Conservation (phyloP, 805 yeast genomes). For the Candida palmyrensis region DNA sequence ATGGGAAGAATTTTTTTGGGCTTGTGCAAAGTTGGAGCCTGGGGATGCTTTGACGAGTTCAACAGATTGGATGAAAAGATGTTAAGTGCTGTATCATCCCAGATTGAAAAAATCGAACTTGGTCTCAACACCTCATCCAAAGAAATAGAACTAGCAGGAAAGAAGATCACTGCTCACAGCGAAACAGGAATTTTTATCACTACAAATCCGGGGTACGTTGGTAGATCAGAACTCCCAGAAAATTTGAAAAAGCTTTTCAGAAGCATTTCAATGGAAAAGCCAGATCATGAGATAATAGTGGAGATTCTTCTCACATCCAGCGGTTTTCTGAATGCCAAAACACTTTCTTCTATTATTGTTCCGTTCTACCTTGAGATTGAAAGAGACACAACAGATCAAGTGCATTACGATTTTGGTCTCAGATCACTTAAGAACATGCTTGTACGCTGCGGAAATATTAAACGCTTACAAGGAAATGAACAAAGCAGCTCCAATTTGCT, state of each 20-base stretch:
- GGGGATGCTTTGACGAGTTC: slow-evolving; percentile 97
- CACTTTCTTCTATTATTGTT: slow-evolving; percentile 45
- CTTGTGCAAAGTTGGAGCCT: slow-evolving; percentile 75
- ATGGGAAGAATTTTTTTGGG: slow-evolving; percentile 77
- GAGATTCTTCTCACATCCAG: slow-evolving; percentile 69
- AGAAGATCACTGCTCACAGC: slow-evolving; percentile 30
- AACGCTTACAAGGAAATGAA: slow-evolving; percentile 12
- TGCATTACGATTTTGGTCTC: slow-evolving; percentile 88
- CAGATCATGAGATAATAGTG: slow-evolving; percentile 66
- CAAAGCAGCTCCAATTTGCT: slow-evolving; percentile 3
- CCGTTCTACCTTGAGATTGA: slow-evolving; percentile 48
- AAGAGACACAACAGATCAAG: slow-evolving; percentile 42
- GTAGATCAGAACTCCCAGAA: slow-evolving; percentile 79
- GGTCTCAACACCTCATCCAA: slow-evolving; percentile 33
- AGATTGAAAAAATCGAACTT: slow-evolving; percentile 64
- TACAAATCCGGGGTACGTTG: slow-evolving; percentile 85
- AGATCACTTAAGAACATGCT: slow-evolving; percentile 72
- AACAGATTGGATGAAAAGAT: slow-evolving; percentile 69
- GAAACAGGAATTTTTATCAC: slow-evolving; percentile 79
- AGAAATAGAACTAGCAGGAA: slow-evolving; percentile 40
- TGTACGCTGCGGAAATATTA: slow-evolving; percentile 49
- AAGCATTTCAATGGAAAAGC: slow-evolving; percentile 64
- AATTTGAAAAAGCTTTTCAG: slow-evolving; percentile 77
- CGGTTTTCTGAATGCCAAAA: slow-evolving; percentile 52
- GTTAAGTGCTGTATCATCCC: slow-evolving; percentile 81